phyloP scores from a whole-genome alignment of 2,329 filamentous ascomycete species.

The Fusarium sp. region DNA sequence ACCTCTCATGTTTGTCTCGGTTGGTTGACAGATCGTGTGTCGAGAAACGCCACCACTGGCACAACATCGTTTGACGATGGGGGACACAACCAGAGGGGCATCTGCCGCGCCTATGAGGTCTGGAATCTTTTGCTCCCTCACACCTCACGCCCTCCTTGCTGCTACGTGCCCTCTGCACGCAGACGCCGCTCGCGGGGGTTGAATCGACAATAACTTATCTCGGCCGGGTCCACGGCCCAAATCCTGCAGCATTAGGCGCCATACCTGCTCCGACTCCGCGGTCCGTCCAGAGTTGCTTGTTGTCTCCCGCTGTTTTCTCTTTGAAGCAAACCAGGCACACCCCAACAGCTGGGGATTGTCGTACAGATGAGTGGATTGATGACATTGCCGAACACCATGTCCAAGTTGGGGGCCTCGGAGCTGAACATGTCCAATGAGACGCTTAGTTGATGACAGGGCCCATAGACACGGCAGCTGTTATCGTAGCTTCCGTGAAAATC shows the following conservation, averaged over 20 bases:
- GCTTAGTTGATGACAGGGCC: background rate
- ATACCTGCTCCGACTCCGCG: conserved; percentile 29
- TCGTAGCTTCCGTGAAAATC: background rate
- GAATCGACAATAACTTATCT: conserved; percentile 32
- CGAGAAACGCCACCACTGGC: background rate
- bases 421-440: background rate
- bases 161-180: conserved; percentile 16
- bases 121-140: background rate
- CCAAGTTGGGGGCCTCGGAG: background rate
- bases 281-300: conserved; percentile 1
- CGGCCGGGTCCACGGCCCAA: conserved; percentile 23
- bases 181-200: conserved; percentile 24
- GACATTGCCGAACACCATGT: conserved; percentile 2
- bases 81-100: background rate
- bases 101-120: conserved; percentile 5
- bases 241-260: conserved; percentile 17
- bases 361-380: background rate
- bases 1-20: conserved; percentile 3
- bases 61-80: background rate
- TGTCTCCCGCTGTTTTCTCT: conserved; percentile 34
- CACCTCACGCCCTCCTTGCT: conserved; percentile 18
- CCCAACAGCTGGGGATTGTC: conserved; percentile 1
- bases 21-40: conserved; percentile 1
- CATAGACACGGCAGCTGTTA: background rate
- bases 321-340: background rate